Evolutionary conservation across 2,329 filamentous ascomycete genomes (phyloP), one percentile per base, ranked within the genome.

Genomic region (Aspergillus udagawae): DNA sequence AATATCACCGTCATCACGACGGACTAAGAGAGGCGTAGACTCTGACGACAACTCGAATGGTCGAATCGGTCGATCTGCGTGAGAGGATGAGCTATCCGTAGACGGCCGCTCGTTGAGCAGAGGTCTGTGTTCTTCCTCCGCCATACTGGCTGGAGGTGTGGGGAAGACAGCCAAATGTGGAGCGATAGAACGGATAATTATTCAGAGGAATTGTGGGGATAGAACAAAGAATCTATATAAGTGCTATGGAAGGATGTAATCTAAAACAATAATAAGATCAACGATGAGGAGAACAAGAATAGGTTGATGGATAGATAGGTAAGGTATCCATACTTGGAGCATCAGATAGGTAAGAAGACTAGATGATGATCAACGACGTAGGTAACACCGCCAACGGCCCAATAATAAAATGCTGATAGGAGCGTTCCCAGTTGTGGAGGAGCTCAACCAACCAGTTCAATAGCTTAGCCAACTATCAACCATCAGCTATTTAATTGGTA

Each of bases 21-120:
- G 70, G 29, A 67, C 65, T 17, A 78, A 66, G 17, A 78, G 71
- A 25, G 77, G 77, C 27, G 76, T 76, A 12, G 75, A 76, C 65
- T 78, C 76, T 21, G 75, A 76, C 9, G 73, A 71, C 17, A 73
- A 56, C 54, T 72, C 66, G 50, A 71, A 76, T 20, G 72, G 63
- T 54, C 53, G 63, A 25, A 52, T 59, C 49, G 58, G 55, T 41
- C 60, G 57, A 52, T 67, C 55, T 23, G 57, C 53, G 50, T 51
- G 58, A 54, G 62, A 53, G 38, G 53, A 51, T 44, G 58, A 55
- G 48, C 52, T 47, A 29, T 62, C 60, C 10, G 55, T 57, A 4
- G 62, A 63, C 17, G 60, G 59, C 38, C 64, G 60, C 59, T 63
- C 65, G 55, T 63, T 63, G 57, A 73, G 60, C 53, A 73, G 63